Evolutionary conservation across 108 stramenopile species (phyloP).

Genomic region (Cylindrotheca closterium): DNA sequence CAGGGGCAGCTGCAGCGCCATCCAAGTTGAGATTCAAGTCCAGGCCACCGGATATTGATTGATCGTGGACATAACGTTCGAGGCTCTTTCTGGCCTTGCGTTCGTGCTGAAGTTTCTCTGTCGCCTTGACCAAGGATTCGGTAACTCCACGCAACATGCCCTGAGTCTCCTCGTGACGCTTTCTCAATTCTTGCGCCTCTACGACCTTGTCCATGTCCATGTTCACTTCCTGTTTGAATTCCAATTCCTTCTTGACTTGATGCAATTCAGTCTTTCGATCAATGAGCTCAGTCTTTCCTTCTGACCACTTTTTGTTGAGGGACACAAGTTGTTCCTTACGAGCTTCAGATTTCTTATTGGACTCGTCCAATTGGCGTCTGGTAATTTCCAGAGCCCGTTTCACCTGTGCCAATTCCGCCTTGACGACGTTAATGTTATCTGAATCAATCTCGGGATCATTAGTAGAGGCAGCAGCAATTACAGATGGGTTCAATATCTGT

Average conservation of each 20-base stretch:
- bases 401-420: conserved; percentile 38
- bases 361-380: conserved; percentile 32
- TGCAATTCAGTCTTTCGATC: conserved; percentile 31
- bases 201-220: conserved; percentile 18
- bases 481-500: conserved; percentile 32
- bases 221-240: conserved; percentile 6
- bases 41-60: conserved; percentile 16
- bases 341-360: conserved; percentile 42
- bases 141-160: conserved; percentile 45
- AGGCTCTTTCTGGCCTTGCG: conserved; percentile 29
- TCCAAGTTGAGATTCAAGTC: conserved; percentile 20
- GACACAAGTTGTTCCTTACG: conserved; percentile 41
- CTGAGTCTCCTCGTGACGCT: conserved; percentile 42
- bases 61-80: conserved; percentile 16
- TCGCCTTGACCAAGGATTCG: conserved; percentile 38
- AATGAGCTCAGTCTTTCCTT: conserved; percentile 31
- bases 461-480: conserved; percentile 20
- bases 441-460: conserved; percentile 34
- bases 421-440: conserved; percentile 28
- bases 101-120: conserved; percentile 37
- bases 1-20: not conserved
- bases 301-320: conserved; percentile 44
- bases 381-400: conserved; percentile 36
- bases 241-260: conserved; percentile 24
- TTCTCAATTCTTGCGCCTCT: conserved; percentile 34